These are phyloP conservation scores for Pistacia atlantica DNA, from an alignment of 345 rosid species.

Conservation along the genomic window DNA sequence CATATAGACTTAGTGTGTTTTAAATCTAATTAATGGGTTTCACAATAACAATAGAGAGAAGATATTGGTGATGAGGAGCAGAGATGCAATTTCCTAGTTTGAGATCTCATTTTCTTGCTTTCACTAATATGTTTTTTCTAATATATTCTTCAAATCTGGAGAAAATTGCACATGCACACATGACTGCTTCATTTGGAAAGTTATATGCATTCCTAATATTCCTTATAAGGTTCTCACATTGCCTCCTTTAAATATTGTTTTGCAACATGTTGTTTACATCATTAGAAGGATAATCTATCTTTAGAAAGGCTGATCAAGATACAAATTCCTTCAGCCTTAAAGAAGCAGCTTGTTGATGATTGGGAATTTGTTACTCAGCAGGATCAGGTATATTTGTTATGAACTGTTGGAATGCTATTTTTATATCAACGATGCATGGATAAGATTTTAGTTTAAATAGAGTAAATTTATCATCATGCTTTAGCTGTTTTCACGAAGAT, in stretches of 20 bases:
- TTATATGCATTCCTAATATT: not conserved
- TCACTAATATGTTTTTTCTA: not conserved
- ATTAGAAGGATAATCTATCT: slow-evolving; percentile 53
- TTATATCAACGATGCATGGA: slow-evolving; percentile 5
- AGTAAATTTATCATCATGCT: not conserved
- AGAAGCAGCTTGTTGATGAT: slow-evolving; percentile 89
- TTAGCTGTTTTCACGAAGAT: too few relatives aligned
- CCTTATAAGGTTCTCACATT: not conserved
- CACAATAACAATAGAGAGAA: not conserved
- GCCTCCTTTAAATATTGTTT: slow-evolving; percentile 5
- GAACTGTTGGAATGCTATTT: slow-evolving; percentile 8
- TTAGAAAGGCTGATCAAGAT: slow-evolving; percentile 74
- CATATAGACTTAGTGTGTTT: not conserved
- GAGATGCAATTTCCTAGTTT: not conserved
- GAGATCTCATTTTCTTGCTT: not conserved
- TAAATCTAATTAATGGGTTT: slow-evolving; percentile 12
- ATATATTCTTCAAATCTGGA: not conserved
- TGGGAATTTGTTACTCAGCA: slow-evolving; percentile 76
- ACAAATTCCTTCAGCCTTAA: slow-evolving; percentile 77
- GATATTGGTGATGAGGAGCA: not conserved
- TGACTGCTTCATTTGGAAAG: not conserved
- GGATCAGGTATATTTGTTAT: slow-evolving; percentile 64
- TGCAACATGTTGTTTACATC: slow-evolving; percentile 21
- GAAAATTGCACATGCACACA: not conserved
- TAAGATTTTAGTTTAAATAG: slow-evolving; percentile 6